Evolutionary conservation across 768 basidiomycete genomes (phyloP).

Genomic region (Suillus luteus): DNA sequence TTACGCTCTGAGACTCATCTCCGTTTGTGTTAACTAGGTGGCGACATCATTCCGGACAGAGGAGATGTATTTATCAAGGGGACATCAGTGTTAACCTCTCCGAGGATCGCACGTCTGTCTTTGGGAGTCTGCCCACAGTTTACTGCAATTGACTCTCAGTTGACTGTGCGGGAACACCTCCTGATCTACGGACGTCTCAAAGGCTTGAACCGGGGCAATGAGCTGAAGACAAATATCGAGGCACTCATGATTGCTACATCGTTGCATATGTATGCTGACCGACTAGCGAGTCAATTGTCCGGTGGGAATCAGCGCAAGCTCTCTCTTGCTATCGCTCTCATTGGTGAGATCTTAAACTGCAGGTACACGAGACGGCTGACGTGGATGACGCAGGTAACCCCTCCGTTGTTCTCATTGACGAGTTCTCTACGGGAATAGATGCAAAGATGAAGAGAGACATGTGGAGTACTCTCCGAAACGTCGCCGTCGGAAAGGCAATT

Average conservation of each 20-base stretch:
- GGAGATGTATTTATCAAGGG: slow-evolving; percentile 74
- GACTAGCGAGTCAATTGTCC: slow-evolving; percentile 72
- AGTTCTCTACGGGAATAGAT: slow-evolving; percentile 83
- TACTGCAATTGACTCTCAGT: slow-evolving; percentile 76
- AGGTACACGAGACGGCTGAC: neutral
- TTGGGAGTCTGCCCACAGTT: slow-evolving; percentile 86
- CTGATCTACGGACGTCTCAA: slow-evolving; percentile 73
- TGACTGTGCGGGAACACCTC: slow-evolving; percentile 79
- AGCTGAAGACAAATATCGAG: slow-evolving; percentile 55
- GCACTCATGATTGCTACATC: slow-evolving; percentile 60
- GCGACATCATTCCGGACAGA: slow-evolving; percentile 63
- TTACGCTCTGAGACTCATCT: neutral
- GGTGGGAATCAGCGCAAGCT: slow-evolving; percentile 83
- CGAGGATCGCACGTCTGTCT: slow-evolving; percentile 62
- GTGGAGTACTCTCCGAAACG: slow-evolving; percentile 71
- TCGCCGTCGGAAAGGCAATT: slow-evolving; percentile 67
- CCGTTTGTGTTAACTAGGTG: slow-evolving; percentile 45
- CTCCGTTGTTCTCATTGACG: slow-evolving; percentile 76
- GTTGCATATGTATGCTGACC: slow-evolving; percentile 60
- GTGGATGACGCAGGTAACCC: slow-evolving; percentile 56
- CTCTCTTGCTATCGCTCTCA: slow-evolving; percentile 73
- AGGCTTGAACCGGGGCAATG: slow-evolving; percentile 53
- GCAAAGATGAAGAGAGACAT: slow-evolving; percentile 84
- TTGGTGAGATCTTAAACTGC: slow-evolving; percentile 43
- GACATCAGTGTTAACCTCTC: slow-evolving; percentile 63